Evolutionary conservation across 1,284 basidiomycete genomes (phyloP).

Genomic region (Puccinia novopanici): DNA sequence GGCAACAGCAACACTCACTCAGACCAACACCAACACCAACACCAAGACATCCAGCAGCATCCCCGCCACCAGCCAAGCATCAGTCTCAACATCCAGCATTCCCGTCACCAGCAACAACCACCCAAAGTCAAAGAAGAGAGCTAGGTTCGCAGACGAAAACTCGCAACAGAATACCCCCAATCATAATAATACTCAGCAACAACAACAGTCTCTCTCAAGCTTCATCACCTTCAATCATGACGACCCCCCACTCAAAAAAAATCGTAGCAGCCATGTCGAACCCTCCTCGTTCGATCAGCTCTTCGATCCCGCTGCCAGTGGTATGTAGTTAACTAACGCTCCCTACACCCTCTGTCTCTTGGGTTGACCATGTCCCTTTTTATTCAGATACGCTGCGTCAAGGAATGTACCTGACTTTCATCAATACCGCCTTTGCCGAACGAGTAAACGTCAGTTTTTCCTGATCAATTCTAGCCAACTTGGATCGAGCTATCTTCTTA

Average conservation of each 20-base stretch:
- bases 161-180: conserved; percentile 2
- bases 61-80: not conserved
- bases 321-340: not conserved
- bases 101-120: not conserved
- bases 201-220: not conserved
- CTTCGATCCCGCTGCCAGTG: conserved; percentile 26
- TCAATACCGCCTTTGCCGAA: conserved; percentile 46
- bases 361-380: not conserved
- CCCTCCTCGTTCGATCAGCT: conserved; percentile 16
- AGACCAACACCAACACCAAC: not conserved
- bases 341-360: not conserved
- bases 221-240: conserved; percentile 31
- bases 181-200: not conserved
- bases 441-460: conserved; percentile 34
- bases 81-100: not conserved
- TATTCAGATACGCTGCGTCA: conserved; percentile 23
- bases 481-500: not conserved
- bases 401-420: conserved; percentile 45
- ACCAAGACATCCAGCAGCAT: not conserved
- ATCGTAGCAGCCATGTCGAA: conserved; percentile 4
- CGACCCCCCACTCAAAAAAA: conserved; percentile 25
- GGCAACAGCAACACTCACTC: not conserved
- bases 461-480: not conserved
- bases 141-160: conserved; percentile 44
- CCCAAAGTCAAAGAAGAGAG: conserved; percentile 39